These are phyloP conservation scores for Wallacemonas sp. DNA, from an alignment of 208 protist genomes.

Conservation along the genomic window DNA sequence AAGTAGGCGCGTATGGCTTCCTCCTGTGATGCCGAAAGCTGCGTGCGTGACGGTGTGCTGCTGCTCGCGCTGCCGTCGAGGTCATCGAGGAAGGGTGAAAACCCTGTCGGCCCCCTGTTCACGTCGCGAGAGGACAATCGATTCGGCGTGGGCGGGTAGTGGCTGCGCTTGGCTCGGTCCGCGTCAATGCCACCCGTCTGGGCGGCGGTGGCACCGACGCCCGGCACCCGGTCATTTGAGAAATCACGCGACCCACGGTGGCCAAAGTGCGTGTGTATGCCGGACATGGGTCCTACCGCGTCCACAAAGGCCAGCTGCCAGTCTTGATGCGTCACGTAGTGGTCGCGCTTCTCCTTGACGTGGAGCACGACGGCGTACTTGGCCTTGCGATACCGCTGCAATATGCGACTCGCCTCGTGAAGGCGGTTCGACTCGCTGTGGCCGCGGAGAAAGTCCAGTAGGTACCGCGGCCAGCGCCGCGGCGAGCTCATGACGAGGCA, in stretches of 20 bases:
- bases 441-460: background rate
- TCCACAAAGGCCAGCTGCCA: slow-evolving; percentile 16
- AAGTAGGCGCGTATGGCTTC: background rate
- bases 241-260: no score
- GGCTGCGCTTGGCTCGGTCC: no score
- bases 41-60: background rate
- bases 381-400: slow-evolving; percentile 14
- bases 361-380: slow-evolving; percentile 13
- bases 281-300: background rate
- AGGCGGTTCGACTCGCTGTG: slow-evolving; percentile 9
- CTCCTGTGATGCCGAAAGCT: slow-evolving; percentile 1
- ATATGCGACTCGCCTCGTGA: slow-evolving; percentile 2
- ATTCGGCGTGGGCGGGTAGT: no score
- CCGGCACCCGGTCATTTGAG: no score
- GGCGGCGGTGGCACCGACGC: no score
- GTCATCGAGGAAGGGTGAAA: background rate
- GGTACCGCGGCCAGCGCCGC: background rate
- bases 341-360: slow-evolving; percentile 12
- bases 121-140: background rate
- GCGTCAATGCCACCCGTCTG: no score
- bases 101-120: background rate
- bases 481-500: background rate
- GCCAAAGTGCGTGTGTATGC: background rate
- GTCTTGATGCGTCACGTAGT: slow-evolving; percentile 14
- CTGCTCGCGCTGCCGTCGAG: background rate